Conservation (phyloP, 306 rosid genomes). For the Ammopiptanthus mongolicus region DNA sequence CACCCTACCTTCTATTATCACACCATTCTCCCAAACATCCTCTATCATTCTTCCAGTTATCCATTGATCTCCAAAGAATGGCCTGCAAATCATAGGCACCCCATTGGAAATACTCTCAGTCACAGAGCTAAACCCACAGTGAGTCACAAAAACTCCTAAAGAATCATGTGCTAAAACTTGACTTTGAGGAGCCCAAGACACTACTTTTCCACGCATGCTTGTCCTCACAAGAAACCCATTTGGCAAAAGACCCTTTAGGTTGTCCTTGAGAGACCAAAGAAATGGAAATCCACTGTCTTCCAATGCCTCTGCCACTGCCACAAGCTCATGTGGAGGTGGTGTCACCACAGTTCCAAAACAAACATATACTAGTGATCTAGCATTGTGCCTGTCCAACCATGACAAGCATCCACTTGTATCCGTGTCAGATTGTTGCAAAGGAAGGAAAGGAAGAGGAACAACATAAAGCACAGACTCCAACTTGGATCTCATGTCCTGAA, state of each 20-base stretch:
- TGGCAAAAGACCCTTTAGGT: background rate
- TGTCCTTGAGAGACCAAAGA: constrained; percentile 15
- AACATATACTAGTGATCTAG: constrained; percentile 11
- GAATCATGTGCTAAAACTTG: constrained; percentile 35
- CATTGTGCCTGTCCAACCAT: background rate
- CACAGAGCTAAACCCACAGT: constrained; percentile 36
- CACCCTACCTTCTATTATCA: constrained; percentile 17
- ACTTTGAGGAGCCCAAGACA: constrained; percentile 35
- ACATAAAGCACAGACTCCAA: constrained; percentile 18
- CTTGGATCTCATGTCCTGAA: constrained; percentile 12
- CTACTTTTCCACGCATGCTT: background rate
- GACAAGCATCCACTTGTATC: constrained; percentile 1
- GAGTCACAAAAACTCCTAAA: constrained; percentile 33
- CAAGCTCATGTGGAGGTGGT: background rate
- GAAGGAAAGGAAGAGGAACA: background rate
- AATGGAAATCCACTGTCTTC: constrained; percentile 13
- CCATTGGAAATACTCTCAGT: constrained; percentile 24
- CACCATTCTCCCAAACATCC: constrained; percentile 34
- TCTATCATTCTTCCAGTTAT: constrained; percentile 23
- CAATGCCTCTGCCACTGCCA: constrained; percentile 26
- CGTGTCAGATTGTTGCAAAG: background rate
- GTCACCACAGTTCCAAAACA: constrained; percentile 9
- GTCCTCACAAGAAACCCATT: constrained; percentile 13
- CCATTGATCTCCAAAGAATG: constrained; percentile 38
- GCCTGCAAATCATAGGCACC: constrained; percentile 46